Base-by-base conservation (phyloP, 1,284 basidiomycete species). In the Tilletia indica region DNA sequence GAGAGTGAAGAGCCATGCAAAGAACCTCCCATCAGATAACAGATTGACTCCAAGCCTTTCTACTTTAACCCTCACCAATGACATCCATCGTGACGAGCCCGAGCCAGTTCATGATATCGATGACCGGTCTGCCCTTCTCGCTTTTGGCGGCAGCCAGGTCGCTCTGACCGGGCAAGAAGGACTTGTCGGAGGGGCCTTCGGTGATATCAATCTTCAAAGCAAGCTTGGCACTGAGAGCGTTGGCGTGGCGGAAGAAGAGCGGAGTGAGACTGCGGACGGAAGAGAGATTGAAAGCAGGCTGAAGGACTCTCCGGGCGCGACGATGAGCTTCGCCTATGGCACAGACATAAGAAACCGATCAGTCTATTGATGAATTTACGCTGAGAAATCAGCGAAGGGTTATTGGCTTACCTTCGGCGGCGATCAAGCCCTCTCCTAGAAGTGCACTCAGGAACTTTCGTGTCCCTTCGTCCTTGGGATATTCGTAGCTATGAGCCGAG, bases 351-450 rank as follows among this genome's bases (percentile, higher is more conserved):
- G 25, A 31, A 31, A 31, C 25, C 25, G 25, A 31, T 31, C 25
- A 31, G 25, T 31, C 25, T 31, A 31, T 31, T 31, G 25, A 31
- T 31, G 25, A 31, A 31, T 31, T 31, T 31, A 31, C 14, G 42
- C 42, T 45, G 42, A 45, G 42, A 45, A 25, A 54, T 16, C 51
- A 54, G 16, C 19, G 51, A 19, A 19, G 11, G 16, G 19, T 11
- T 19, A 6, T 19, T 54, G 51, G 36, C 34, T 11, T 64, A 67
- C 81, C 81, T 56, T 84, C 82, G 0, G 75, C 78, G 4, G 78
- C 75, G 11, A 84, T 38, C 0, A 84, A 67, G 11, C 82, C 82
- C 11, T 81, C 72, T 2, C 82, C 82, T 21, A 84, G 74, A 16
- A 79, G 67, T 31, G 72, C 70, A 38, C 73, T 74, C 21, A 82